Conservation (phyloP, 176 grass and related monocot species). For the Elymus sibiricus region DNA sequence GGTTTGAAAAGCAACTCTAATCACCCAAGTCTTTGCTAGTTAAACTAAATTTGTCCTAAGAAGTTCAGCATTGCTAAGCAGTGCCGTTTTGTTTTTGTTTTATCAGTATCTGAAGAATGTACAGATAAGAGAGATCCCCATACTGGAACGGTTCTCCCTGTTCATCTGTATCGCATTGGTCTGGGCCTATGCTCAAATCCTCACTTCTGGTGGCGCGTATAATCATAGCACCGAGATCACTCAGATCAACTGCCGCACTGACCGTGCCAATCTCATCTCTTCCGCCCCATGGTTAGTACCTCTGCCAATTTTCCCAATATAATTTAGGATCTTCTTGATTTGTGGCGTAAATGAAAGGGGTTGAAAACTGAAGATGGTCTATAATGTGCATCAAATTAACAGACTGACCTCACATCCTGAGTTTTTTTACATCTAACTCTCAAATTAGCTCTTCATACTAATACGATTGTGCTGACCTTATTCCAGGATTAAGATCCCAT, state of each 20-base stretch:
- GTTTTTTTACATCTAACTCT: neutral
- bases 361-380: neutral
- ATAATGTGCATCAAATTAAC: neutral
- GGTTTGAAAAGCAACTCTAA: conserved; percentile 36
- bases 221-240: conserved; percentile 60
- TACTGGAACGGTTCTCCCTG: conserved; percentile 90
- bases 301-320: neutral
- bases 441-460: neutral
- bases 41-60: neutral
- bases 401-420: neutral
- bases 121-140: conserved; percentile 56
- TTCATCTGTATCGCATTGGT: conserved; percentile 66
- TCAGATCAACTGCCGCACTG: conserved; percentile 82
- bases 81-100: neutral
- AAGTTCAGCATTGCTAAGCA: conserved; percentile 25
- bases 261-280: conserved; percentile 80
- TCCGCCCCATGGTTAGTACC: conserved; percentile 73
- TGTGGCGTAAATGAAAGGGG: neutral
- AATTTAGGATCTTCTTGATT: neutral
- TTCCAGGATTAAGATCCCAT: conserved; percentile 93
- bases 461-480: neutral
- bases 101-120: conserved; percentile 84
- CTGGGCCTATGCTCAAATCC: conserved; percentile 84
- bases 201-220: conserved; percentile 79
- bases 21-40: neutral